A percentile compares a stretch with the other conserved stretches of the same genome.
Conservation (phyloP, 106 monocot species). For the Cymbidium sinense region DNA sequence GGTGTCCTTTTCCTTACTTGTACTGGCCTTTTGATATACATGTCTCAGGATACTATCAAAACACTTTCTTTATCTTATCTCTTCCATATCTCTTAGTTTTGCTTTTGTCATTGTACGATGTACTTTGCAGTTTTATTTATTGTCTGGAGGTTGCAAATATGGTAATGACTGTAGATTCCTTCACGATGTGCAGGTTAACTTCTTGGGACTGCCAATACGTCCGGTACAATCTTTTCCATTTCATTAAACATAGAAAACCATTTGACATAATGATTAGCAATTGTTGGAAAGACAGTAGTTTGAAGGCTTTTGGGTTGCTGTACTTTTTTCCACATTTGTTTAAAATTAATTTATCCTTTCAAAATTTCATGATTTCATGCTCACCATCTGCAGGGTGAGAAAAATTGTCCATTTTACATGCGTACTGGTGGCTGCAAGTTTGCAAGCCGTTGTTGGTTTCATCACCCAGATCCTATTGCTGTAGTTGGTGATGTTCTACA, state of each 20-base stretch:
- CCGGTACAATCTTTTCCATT: conserved; percentile 33
- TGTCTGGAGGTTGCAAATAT: conserved; percentile 1
- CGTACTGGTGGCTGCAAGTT: conserved; percentile 47
- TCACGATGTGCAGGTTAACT: conserved; percentile 33
- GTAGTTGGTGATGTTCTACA: conserved; percentile 8
- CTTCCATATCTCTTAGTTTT: not conserved
- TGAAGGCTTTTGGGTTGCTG: not conserved
- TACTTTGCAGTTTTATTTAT: not conserved
- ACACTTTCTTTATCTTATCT: not conserved
- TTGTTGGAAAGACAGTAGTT: not conserved
- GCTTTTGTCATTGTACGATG: not conserved
- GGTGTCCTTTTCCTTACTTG: not conserved
- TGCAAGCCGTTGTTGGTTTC: conserved; percentile 39
- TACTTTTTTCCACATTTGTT: not conserved
- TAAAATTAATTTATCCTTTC: not conserved
- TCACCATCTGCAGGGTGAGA: conserved; percentile 31
- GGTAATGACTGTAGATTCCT: conserved; percentile 1
- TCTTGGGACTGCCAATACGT: conserved; percentile 66
- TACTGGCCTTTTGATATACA: not conserved
- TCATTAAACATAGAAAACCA: not conserved
- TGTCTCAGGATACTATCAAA: not conserved
- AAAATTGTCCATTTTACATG: conserved; percentile 51
- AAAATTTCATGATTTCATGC: not conserved
- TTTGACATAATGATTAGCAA: not conserved
- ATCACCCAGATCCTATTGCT: conserved; percentile 57